Evolutionary conservation across 305 asterid species (phyloP), one percentile per base, ranked within the genome.

Genomic region (Fraxinus sp.): DNA sequence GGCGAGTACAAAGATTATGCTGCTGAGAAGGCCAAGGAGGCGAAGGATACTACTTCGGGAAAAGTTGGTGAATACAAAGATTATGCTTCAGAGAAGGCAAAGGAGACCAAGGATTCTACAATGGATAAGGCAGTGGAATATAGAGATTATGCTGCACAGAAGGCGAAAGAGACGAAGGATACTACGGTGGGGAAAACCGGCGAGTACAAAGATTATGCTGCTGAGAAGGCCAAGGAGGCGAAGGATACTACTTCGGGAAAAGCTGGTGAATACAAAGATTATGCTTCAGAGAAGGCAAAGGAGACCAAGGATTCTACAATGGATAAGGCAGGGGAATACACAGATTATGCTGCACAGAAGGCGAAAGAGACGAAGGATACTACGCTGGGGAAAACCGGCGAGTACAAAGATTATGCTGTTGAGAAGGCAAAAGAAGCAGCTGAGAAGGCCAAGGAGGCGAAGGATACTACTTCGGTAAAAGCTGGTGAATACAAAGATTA

Each of bases 341-440:
- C 70, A 24, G 88, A 88, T 55, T 46, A 55, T 2, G 30, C 89
- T 0, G 72, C 79, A 1, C 83, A 85, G 6, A 89, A 86, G 30
- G 75, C 87, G 0, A 68, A 52, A 0, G 82, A 82, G 4, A 46
- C 81, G 0, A 85, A 86, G n/a, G 87, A 86, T 2, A 0, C 70
- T 0, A 64, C 88, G 0, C 37, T 13, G 3, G 85, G 55, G 1
- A 88, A 85, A 16, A 80, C 82, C 0, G 36, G 5, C 0, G 86
- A 89, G 52, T 30, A 74, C 0, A 79, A 80, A 20, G 88, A 86
- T 3, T 66, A 36, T 4, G 73, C 86, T 0, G 80, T n/a, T n/a
- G n/a, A n/a, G n/a, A n/a, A n/a, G n/a, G n/a, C n/a, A n/a, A n/a
- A n/a, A n/a, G n/a, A n/a, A n/a, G n/a, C n/a, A n/a, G n/a, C 70